Evolutionary conservation across 2,329 filamentous ascomycete species (phyloP).

Genomic region (Phialophora verrucosa): DNA sequence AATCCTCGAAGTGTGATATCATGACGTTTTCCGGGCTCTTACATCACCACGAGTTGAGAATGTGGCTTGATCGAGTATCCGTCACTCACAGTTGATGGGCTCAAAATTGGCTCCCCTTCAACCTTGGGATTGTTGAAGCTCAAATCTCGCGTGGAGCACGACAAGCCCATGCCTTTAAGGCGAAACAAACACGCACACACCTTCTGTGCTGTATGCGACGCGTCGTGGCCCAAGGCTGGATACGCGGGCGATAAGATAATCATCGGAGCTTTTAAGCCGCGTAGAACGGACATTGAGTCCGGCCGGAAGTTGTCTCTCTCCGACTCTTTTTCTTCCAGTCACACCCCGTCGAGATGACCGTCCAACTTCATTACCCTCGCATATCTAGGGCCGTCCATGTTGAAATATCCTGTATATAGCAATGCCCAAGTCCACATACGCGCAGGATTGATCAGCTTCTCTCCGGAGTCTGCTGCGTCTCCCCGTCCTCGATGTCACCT

Average conservation of each 20-base stretch:
- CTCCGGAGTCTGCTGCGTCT: slow-evolving; percentile 10
- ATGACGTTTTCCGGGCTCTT: slow-evolving; percentile 18
- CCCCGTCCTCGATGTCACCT: slow-evolving; percentile 4
- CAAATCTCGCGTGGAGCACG: not conserved
- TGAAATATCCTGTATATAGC: not conserved
- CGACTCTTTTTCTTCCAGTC: slow-evolving; percentile 3
- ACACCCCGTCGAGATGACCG: not conserved
- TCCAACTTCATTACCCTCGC: not conserved
- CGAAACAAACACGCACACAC: not conserved
- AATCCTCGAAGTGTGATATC: slow-evolving; percentile 10
- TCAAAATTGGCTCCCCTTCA: not conserved
- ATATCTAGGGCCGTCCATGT: not conserved
- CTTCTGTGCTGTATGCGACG: not conserved
- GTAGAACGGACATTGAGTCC: not conserved
- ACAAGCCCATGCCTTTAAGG: not conserved
- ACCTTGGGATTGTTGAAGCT: not conserved
- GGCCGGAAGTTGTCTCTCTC: not conserved
- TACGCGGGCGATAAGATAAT: not conserved
- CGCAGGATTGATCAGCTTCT: slow-evolving; percentile 2
- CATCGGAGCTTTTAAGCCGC: not conserved
- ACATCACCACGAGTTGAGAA: slow-evolving; percentile 10
- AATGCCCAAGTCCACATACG: not conserved
- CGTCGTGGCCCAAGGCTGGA: not conserved
- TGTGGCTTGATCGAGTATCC: not conserved
- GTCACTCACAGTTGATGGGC: slow-evolving; percentile 2